Conservation (phyloP, 2,329 filamentous ascomycete species). For the Boeremia exigua region DNA sequence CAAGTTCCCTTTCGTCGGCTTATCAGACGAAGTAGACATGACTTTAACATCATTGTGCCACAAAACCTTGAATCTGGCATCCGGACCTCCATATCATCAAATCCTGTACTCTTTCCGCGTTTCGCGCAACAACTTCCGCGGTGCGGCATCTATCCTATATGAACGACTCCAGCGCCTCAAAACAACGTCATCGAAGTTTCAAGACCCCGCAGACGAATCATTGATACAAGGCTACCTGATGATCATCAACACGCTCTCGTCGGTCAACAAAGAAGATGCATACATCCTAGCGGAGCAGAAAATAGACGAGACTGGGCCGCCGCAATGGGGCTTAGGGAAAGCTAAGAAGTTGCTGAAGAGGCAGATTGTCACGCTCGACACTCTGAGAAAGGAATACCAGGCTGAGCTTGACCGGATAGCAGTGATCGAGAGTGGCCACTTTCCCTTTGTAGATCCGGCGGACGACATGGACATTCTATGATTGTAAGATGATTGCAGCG, state of each 20-base stretch:
- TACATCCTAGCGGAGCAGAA: conserved; percentile 72
- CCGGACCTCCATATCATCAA: conserved; percentile 76
- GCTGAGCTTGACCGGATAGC: conserved; percentile 86
- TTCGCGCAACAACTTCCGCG: conserved; percentile 83
- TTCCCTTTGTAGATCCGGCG: conserved; percentile 67
- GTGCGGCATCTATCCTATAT: conserved; percentile 66
- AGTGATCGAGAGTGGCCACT: conserved; percentile 87
- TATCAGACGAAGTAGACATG: conserved; percentile 79
- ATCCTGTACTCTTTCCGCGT: conserved; percentile 92
- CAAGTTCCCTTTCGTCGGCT: conserved; percentile 76
- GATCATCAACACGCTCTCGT: conserved; percentile 90
- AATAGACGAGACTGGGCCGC: conserved; percentile 48
- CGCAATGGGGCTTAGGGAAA: conserved; percentile 40
- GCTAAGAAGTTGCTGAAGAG: conserved; percentile 61
- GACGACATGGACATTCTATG: conserved; percentile 49
- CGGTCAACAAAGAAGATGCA: conserved; percentile 79
- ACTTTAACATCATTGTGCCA: conserved; percentile 76
- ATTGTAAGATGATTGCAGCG: conserved; percentile 26
- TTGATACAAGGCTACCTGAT: conserved; percentile 80
- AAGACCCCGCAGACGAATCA: conserved; percentile 59
- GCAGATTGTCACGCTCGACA: conserved; percentile 81
- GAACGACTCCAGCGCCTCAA: conserved; percentile 61
- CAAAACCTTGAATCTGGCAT: conserved; percentile 68
- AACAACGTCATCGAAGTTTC: conserved; percentile 45
- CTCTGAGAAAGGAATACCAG: conserved; percentile 88